Base-by-base conservation (phyloP, 495 filamentous ascomycete species). In the Chlorociboria aeruginascens region DNA sequence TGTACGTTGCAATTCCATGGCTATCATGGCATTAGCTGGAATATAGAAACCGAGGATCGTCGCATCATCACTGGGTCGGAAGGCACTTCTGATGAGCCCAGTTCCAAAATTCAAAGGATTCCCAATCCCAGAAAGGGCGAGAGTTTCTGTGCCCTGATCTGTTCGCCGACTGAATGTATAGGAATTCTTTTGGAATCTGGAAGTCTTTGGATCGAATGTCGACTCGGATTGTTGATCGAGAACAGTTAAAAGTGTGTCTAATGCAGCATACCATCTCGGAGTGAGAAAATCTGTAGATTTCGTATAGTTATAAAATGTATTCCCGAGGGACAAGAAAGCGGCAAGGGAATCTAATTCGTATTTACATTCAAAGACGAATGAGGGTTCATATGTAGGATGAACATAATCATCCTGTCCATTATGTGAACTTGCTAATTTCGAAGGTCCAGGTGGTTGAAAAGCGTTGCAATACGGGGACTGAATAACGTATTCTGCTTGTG, bases 311-410 rank as follows among this genome's bases (percentile, higher is more conserved):
- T 92, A 69, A 68, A 95, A 99, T 40, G 92, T 78, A 51, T 90
- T 95, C 1, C 74, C 78, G 34, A 99, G 66, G 4, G 83, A 74
- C 10, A 99, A 78, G 66, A 99, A 99, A 61, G 87, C 78, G 3
- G 89, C 92, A 0, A 99, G 73, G 1, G 89, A 96, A 63, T 99
- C 92, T 6, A 99, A 76, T 66, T 99, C 92, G 65, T 96, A 99
- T 66, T 99, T 99, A 74, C 92, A 99, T 63, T 99, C 92, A 57
- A 92, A 99, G 8, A 99, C 92, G 43, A 77, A 74, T 0, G 75
- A 76, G 7, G 80, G 82, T 56, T 95, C 86, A 58, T 92, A 96
- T 2, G 69, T 69, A 1, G 92, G 92, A 57, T 95, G 86, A 0
- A 99, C 92, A 11, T 58, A 66, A 57, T 99, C 92, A 28, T 80